Evolutionary conservation across 2,329 filamentous ascomycete species (phyloP).

Genomic region (Epichloe gansuensis): DNA sequence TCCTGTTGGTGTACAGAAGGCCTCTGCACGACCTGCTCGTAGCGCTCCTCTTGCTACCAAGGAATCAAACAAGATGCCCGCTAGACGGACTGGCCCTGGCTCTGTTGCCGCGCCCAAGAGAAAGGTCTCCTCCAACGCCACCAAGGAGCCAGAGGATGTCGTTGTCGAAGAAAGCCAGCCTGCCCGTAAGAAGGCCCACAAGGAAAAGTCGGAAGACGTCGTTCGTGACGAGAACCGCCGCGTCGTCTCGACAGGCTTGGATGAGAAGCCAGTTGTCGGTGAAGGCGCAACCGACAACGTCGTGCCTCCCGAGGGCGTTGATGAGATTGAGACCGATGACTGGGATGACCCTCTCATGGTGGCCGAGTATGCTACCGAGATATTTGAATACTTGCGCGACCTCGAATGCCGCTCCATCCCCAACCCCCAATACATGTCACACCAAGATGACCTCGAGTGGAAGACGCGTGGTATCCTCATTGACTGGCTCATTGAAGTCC

Average conservation of each 20-base stretch:
- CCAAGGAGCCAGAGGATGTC: slow-evolving; percentile 43
- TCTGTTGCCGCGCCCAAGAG: slow-evolving; percentile 59
- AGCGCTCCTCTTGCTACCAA: slow-evolving; percentile 55
- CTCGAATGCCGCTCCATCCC: slow-evolving; percentile 69
- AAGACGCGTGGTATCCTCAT: slow-evolving; percentile 96
- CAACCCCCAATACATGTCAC: slow-evolving; percentile 89
- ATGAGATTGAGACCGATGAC: slow-evolving; percentile 64
- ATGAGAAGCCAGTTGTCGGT: slow-evolving; percentile 17
- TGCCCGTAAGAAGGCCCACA: slow-evolving; percentile 51
- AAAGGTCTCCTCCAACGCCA: slow-evolving; percentile 39
- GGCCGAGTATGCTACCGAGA: slow-evolving; percentile 91
- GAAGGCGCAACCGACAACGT: background rate
- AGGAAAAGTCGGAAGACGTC: slow-evolving; percentile 10
- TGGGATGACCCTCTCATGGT: slow-evolving; percentile 93
- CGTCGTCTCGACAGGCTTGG: slow-evolving; percentile 9
- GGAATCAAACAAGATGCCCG: slow-evolving; percentile 54
- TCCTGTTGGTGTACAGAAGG: slow-evolving; percentile 72
- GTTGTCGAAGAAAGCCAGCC: slow-evolving; percentile 54
- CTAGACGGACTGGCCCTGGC: slow-evolving; percentile 64
- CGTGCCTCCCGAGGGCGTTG: background rate
- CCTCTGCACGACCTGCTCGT: slow-evolving; percentile 40
- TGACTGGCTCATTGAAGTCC: slow-evolving; percentile 97
- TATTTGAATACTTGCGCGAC: slow-evolving; percentile 89
- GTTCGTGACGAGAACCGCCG: slow-evolving; percentile 38
- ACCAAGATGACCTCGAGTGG: slow-evolving; percentile 93